These are phyloP conservation scores for Zalerion maritima DNA, from an alignment of 495 filamentous ascomycete species.

Conservation along the genomic window DNA sequence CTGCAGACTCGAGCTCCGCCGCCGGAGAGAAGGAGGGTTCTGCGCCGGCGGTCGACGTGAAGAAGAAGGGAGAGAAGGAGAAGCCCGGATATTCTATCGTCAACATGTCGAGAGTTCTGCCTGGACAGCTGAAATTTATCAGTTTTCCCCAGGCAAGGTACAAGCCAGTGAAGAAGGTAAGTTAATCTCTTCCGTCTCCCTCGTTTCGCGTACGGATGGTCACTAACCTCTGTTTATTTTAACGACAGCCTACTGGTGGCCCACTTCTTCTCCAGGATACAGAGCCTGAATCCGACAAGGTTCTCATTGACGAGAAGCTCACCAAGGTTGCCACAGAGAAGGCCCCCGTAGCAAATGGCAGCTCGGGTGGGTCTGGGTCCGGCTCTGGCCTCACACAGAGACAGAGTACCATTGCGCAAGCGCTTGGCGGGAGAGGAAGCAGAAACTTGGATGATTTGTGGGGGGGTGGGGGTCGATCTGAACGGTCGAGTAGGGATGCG, in stretches of 20 bases:
- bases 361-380: conserved; percentile 8
- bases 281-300: conserved; percentile 59
- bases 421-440: conserved; percentile 1
- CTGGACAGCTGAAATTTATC: conserved; percentile 87
- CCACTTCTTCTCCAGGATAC: conserved; percentile 84
- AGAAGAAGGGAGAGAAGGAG: conserved; percentile 89
- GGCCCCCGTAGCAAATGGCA: conserved; percentile 31
- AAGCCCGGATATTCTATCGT: conserved; percentile 91
- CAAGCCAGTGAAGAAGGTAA: conserved; percentile 88
- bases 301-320: conserved; percentile 71
- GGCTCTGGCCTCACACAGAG: conserved; percentile 6
- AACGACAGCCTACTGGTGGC: conserved; percentile 70
- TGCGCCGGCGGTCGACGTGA: conserved; percentile 31
- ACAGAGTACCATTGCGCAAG: conserved; percentile 8
- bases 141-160: conserved; percentile 79
- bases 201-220: conserved; percentile 1
- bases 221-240: conserved; percentile 26
- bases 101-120: conserved; percentile 92
- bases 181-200: conserved; percentile 14
- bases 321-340: conserved; percentile 61
- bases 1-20: conserved; percentile 25
- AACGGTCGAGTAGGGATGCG: conserved; percentile 4
- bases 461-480: too few species aligned
- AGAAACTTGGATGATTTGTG: too few species aligned
- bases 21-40: conserved; percentile 43